Evolutionary conservation across 192 early-diverging fungal genomes (phyloP).

Genomic region (Chytriomyces sp.): DNA sequence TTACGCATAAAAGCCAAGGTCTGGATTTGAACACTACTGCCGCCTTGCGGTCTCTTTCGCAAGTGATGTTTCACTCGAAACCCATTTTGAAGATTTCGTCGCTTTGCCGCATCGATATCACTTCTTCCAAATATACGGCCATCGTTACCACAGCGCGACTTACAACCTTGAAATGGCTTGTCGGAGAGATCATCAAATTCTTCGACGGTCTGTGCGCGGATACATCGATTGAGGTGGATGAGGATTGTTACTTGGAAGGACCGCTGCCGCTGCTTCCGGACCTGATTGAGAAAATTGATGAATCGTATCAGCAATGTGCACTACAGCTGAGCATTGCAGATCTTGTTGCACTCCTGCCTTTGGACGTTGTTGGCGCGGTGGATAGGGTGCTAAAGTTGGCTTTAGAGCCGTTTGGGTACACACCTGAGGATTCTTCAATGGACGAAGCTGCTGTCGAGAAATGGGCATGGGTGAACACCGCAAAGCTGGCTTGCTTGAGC

Average conservation of each 20-base stretch:
- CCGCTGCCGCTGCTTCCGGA: constrained; percentile 2
- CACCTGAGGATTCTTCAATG: background rate
- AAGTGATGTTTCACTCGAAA: background rate
- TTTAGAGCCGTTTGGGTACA: constrained; percentile 8
- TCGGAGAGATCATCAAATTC: constrained; percentile 12
- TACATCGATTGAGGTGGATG: constrained; percentile 1
- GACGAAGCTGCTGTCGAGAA: background rate
- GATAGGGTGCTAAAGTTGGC: background rate
- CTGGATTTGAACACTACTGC: background rate
- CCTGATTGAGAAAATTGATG: background rate
- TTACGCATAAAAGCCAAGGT: too few relatives aligned
- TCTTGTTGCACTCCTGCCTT: background rate
- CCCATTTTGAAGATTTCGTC: constrained; percentile 1
- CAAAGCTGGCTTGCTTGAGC: background rate
- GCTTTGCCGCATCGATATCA: background rate
- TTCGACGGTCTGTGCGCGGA: background rate
- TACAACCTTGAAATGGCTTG: constrained; percentile 17
- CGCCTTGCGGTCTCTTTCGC: background rate
- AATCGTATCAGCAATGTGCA: background rate
- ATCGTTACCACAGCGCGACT: background rate
- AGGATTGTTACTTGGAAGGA: constrained; percentile 14
- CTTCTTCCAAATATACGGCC: background rate
- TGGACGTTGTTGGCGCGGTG: background rate
- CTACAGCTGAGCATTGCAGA: background rate
- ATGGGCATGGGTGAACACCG: background rate